A percentile compares a stretch with the other conserved stretches of the same genome.
These are phyloP conservation scores for Cornus suecica DNA, from an alignment of 148 eudicot genomes.

Conservation along the genomic window DNA sequence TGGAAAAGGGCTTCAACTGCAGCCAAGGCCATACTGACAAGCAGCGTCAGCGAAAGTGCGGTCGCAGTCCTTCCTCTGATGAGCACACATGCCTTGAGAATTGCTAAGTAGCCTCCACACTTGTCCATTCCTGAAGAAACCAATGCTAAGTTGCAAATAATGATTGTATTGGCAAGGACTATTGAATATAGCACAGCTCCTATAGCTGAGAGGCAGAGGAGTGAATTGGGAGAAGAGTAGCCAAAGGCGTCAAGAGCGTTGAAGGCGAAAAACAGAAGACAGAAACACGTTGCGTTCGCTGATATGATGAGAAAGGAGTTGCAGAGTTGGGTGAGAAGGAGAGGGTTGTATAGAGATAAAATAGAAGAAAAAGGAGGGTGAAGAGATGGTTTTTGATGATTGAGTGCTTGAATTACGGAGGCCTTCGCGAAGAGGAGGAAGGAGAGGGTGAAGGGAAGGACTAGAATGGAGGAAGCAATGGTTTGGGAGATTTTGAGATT, in stretches of 20 bases:
- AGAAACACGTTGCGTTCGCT: slow-evolving; percentile 64
- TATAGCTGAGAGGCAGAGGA: slow-evolving; percentile 28
- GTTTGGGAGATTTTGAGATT: slow-evolving; percentile 57
- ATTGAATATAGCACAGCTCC: slow-evolving; percentile 57
- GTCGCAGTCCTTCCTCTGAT: slow-evolving; percentile 52
- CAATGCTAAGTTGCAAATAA: slow-evolving; percentile 52
- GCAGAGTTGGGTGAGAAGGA: slow-evolving; percentile 47
- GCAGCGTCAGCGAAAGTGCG: slow-evolving; percentile 59
- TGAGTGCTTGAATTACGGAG: slow-evolving; percentile 38
- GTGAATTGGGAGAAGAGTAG: slow-evolving; percentile 29
- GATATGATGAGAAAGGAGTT: slow-evolving; percentile 41
- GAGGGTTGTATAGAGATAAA: slow-evolving; percentile 25
- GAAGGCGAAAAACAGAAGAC: slow-evolving; percentile 42
- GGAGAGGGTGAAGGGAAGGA: slow-evolving; percentile 31
- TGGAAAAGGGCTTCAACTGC: slow-evolving; percentile 68
- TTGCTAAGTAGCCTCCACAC: slow-evolving; percentile 36
- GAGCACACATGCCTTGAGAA: slow-evolving; percentile 50
- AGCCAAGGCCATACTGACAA: slow-evolving; percentile 55
- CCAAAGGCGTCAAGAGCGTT: slow-evolving; percentile 28
- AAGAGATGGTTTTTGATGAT: neutral
- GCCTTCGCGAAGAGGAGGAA: slow-evolving; percentile 77
- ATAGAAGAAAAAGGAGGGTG: slow-evolving; percentile 20
- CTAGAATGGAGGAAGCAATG: slow-evolving; percentile 24
- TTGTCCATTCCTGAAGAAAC: slow-evolving; percentile 41
- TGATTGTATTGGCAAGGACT: slow-evolving; percentile 53